Conservation (phyloP, 139 green algal species). For the Chlorella sp. region DNA sequence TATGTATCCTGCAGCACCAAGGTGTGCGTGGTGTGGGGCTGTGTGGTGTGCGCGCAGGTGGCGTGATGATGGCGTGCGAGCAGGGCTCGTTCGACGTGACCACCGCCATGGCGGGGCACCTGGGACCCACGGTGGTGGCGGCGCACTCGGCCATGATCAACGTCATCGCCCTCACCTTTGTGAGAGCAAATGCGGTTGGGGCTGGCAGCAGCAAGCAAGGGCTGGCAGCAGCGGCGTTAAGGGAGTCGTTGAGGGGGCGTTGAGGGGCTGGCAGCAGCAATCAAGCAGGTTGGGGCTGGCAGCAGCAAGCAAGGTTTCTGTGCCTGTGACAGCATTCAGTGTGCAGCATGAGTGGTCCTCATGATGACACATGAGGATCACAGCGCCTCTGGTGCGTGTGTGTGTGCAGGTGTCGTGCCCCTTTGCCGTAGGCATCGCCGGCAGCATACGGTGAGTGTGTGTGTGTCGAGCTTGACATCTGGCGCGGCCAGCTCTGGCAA, state of each 20-base stretch:
- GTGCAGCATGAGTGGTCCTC: too few relatives aligned
- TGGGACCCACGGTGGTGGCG: constrained; percentile 21
- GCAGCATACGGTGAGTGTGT: constrained; percentile 18
- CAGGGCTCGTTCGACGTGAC: constrained; percentile 33
- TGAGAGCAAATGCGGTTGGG: neutral
- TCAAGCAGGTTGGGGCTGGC: too few relatives aligned
- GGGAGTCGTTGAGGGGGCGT: too few relatives aligned
- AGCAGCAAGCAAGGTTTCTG: too few relatives aligned
- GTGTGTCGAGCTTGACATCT: too few relatives aligned
- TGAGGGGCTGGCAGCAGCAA: too few relatives aligned
- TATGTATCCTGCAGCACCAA: too few relatives aligned
- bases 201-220: neutral
- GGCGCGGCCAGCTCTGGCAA: too few relatives aligned
- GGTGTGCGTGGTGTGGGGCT: too few relatives aligned
- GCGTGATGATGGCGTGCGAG: constrained; percentile 26
- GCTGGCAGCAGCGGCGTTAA: neutral
- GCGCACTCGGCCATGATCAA: constrained; percentile 27
- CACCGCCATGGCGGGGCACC: constrained; percentile 23
- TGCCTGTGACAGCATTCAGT: too few relatives aligned
- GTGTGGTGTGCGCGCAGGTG: constrained; percentile 9
- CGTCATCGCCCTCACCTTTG: constrained; percentile 17
- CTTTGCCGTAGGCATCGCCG: constrained; percentile 25
- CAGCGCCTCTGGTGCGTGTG: too few relatives aligned
- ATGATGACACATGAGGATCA: too few relatives aligned
- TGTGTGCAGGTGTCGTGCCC: constrained; percentile 17